Evolutionary conservation across 495 filamentous ascomycete species (phyloP), one percentile per base, ranked within the genome.

Genomic region (Tuber borchii): DNA sequence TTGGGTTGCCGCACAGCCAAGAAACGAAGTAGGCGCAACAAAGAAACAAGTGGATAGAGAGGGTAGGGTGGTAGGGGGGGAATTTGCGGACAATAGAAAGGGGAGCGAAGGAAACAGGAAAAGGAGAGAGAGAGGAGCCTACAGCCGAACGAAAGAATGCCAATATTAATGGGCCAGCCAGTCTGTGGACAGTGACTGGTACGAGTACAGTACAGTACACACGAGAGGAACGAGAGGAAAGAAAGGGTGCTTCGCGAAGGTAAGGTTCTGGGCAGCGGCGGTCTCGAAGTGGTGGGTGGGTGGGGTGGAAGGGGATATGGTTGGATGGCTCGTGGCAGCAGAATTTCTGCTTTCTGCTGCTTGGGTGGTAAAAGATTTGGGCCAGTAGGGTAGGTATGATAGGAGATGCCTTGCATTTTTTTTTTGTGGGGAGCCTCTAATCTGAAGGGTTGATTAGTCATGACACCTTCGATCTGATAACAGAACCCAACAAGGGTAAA

Each of bases 21-120:
- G 56, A 65, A 65, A 65, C 12, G 26, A 65, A 65, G 56, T 31
- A 65, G 56, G 56, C 56, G 56, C 56, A 65, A 65, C 56, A 65
- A 65, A 65, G 56, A 10, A 65, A 65, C 48, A 31, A 65, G 56
- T 22, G 10, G n/a, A 31, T 65, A 26, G 56, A 65, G 56, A 65
- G 56, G n/a, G 56, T 65, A 65, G 56, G n/a, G 56, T 65, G n/a
- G 26, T 10, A 16, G 56, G 56, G 56, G 56, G 56, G 56, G 56
- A 31, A 65, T 65, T 65, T 31, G 56, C 2, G 10, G 56, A 17
- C 2, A 65, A 31, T 31, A 65, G 56, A 31, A 65, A 65, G 56
- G 56, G 56, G 12, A 17, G 56, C 14, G 26, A 65, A 65, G 1
- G 26, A 65, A 65, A 65, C 14, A 2, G 26, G 31, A 31, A 65